Base-by-base conservation (phyloP, 192 early-diverging fungal genomes). In the Lunasporangiospora selenospora region DNA sequence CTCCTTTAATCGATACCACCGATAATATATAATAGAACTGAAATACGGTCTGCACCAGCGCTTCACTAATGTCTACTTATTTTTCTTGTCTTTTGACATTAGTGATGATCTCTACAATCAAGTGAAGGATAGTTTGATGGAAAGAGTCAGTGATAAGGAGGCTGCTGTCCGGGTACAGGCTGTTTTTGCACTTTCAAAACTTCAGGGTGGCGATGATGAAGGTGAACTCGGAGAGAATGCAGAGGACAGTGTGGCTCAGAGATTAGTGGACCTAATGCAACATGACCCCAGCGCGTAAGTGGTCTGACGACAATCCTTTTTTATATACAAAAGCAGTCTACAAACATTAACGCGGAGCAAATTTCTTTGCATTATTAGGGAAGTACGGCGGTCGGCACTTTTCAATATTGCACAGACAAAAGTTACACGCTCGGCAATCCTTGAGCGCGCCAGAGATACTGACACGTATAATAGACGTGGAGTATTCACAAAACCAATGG, bases 101-200 rank as follows among this genome's bases (percentile, higher is more conserved):
- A 91, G 88, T 66, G 91, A 92, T 58, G 90, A 91, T 45, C 61
- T 92, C 15, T 95, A 91, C 59, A 78, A 84, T 51, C 69, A 87
- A 18, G 75, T 96, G 45, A 84, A 83, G 75, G 80, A 77, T 18
- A 75, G 83, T 39, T 82, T 96, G 10, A 75, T 81, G 62, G 87
- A 90, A 62, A 82, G 92, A 47, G 78, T 92, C 51, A 77, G 79
- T 52, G 94, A 96, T 64, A 93, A 92, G 69, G 94, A 96, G 60
- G 55, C 90, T 3, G 70, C 78, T 6, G 87, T 96, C 49, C 85
- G 94, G 2, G 83, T 88, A 11, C 86, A 94, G 39, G 93, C 94
- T 10, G 90, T 87, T 1, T 83, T 87, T 43, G 90, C 93, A 1
- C 65, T 92, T 18, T 89, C 91, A 13, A 84, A 88, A 56, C 79